Evolutionary conservation across 306 rosid species (phyloP).

Genomic region (Quercus mongolica): DNA sequence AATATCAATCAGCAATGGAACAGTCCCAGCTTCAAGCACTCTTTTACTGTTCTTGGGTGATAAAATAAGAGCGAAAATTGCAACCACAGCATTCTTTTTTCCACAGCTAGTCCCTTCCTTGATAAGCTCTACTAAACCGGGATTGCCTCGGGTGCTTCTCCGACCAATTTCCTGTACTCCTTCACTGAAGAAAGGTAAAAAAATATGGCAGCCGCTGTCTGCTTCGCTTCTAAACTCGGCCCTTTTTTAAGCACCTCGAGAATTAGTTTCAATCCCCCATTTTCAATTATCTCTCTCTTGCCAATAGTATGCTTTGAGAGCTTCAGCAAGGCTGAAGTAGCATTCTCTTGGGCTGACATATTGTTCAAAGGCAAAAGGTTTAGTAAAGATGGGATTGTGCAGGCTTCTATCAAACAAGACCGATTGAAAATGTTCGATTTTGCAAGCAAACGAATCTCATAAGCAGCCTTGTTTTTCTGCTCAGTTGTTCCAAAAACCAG

Average conservation of each 20-base stretch:
- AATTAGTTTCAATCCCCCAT: constrained; percentile 43
- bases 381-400: constrained; percentile 49
- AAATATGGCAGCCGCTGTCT: constrained; percentile 61
- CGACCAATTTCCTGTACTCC: constrained; percentile 50
- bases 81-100: constrained; percentile 71
- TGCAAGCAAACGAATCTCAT: constrained; percentile 63
- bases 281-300: constrained; percentile 36
- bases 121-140: constrained; percentile 50
- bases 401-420: constrained; percentile 56
- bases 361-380: constrained; percentile 34
- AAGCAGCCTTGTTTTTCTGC: constrained; percentile 63
- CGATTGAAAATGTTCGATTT: constrained; percentile 69
- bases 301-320: constrained; percentile 65
- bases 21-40: constrained; percentile 48
- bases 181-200: constrained; percentile 65
- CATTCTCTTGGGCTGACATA: constrained; percentile 46
- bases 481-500: constrained; percentile 52
- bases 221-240: constrained; percentile 45
- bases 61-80: constrained; percentile 62
- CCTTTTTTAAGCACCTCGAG: constrained; percentile 49
- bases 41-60: constrained; percentile 41
- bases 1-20: constrained; percentile 42
- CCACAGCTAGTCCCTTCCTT: constrained; percentile 61
- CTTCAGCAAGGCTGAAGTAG: constrained; percentile 63
- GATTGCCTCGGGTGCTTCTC: constrained; percentile 51